phyloP scores from a whole-genome alignment of 208 protist genomes.

The Trypanosoma scelopori region DNA sequence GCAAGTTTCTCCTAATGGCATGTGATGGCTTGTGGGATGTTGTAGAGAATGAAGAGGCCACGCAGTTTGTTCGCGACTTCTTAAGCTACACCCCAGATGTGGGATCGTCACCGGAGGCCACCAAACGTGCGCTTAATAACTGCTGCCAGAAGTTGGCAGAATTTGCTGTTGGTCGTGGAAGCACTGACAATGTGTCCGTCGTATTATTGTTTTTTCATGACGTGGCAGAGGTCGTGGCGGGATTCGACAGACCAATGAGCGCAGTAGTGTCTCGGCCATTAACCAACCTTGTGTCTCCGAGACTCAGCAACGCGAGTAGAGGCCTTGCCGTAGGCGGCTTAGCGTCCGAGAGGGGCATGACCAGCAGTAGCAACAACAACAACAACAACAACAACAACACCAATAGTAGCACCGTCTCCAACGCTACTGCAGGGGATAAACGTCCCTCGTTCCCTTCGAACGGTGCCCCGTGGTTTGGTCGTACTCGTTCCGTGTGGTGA shows the following conservation, averaged over 20 bases:
- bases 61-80: slow-evolving; percentile 76
- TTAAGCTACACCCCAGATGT: slow-evolving; percentile 75
- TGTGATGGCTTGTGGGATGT: slow-evolving; percentile 92
- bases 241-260: slow-evolving; percentile 32
- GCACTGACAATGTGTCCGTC: slow-evolving; percentile 81
- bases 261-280: neutral
- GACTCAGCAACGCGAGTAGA: slow-evolving; percentile 7
- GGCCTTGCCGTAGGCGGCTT: neutral
- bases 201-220: slow-evolving; percentile 83
- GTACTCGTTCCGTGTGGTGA: slow-evolving; percentile 26
- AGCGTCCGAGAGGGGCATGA: neutral
- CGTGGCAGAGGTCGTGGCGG: slow-evolving; percentile 60
- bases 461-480: slow-evolving; percentile 4
- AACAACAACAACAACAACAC: neutral
- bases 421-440: neutral
- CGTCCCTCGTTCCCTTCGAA: neutral
- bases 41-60: slow-evolving; percentile 81
- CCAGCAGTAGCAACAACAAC: neutral
- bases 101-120: slow-evolving; percentile 43
- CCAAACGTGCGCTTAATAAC: slow-evolving; percentile 60
- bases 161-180: slow-evolving; percentile 77
- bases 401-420: no score
- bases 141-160: slow-evolving; percentile 81
- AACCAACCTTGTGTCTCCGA: slow-evolving; percentile 1
- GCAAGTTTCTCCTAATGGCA: slow-evolving; percentile 74